phyloP scores from a whole-genome alignment of 805 yeast genomes.

The Wickerhamomyces hampshirensis region DNA sequence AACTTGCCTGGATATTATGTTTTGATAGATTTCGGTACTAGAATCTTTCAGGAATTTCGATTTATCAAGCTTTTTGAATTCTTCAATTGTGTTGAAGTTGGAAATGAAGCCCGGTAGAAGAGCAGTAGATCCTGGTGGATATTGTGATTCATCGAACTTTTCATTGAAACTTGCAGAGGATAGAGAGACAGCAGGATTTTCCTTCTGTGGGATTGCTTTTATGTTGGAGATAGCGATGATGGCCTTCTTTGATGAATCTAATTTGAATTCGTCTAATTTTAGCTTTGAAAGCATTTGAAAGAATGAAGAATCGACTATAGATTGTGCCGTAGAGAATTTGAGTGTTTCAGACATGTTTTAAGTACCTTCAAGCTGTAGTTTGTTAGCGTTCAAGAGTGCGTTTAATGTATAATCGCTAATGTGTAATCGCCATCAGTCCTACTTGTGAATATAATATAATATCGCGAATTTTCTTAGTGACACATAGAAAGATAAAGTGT shows the following conservation, averaged over 20 bases:
- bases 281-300: constrained; percentile 68
- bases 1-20: constrained; percentile 30
- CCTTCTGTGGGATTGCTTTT: constrained; percentile 26
- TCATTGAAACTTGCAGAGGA: constrained; percentile 27
- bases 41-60: constrained; percentile 42
- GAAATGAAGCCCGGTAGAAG: constrained; percentile 37
- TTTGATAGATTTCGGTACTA: constrained; percentile 28
- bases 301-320: constrained; percentile 84
- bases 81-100: constrained; percentile 82
- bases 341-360: constrained; percentile 15
- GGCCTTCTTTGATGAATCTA: constrained; percentile 31
- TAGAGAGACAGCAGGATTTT: constrained; percentile 25
- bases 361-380: constrained; percentile 2
- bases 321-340: constrained; percentile 43
- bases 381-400: too few relatives aligned
- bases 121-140: constrained; percentile 19
- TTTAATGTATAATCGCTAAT: too few relatives aligned
- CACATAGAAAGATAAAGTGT: too few relatives aligned
- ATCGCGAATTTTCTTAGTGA: too few relatives aligned
- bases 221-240: constrained; percentile 27
- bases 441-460: too few relatives aligned
- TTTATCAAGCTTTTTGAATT: constrained; percentile 71
- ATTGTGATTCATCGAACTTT: constrained; percentile 6
- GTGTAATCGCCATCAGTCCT: too few relatives aligned
- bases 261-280: constrained; percentile 69